phyloP scores from a whole-genome alignment of 2,329 filamentous ascomycete species.

The Chaetomiaceae sp. region DNA sequence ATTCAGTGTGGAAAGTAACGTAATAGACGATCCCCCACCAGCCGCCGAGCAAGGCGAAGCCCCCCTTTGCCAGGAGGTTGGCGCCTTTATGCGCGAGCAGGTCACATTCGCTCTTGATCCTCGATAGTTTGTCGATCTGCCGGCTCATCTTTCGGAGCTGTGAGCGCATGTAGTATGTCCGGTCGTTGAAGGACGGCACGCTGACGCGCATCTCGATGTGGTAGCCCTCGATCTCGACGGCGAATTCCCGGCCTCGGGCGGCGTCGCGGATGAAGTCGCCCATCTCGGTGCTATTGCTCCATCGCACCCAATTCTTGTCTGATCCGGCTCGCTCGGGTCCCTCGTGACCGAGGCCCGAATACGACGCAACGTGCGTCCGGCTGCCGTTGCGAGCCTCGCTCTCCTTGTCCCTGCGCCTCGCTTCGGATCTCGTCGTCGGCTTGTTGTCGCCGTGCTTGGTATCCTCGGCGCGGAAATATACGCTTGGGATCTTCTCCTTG shows the following conservation, averaged over 20 bases:
- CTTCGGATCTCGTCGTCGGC: constrained; percentile 33
- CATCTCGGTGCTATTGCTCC: constrained; percentile 84
- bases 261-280: constrained; percentile 93
- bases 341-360: constrained; percentile 66
- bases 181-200: constrained; percentile 82
- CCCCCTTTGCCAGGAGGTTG: constrained; percentile 73
- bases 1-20: constrained; percentile 64
- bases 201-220: constrained; percentile 64
- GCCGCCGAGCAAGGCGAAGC: constrained; percentile 65
- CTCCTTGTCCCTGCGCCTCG: constrained; percentile 30
- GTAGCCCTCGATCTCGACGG: constrained; percentile 72
- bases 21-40: constrained; percentile 86
- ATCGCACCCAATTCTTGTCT: constrained; percentile 70
- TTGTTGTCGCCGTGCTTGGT: constrained; percentile 55
- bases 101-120: constrained; percentile 79
- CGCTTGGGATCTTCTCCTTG: constrained; percentile 64
- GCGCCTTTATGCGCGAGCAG: constrained; percentile 69
- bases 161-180: constrained; percentile 83
- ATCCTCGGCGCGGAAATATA: constrained; percentile 78
- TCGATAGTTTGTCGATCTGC: constrained; percentile 64
- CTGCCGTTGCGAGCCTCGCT: constrained; percentile 23
- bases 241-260: constrained; percentile 77
- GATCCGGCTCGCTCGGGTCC: constrained; percentile 37
- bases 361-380: constrained; percentile 55
- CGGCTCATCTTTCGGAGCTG: constrained; percentile 67